Conservation (phyloP, 192 early-diverging fungal species). For the Umbelopsis vinacea region DNA sequence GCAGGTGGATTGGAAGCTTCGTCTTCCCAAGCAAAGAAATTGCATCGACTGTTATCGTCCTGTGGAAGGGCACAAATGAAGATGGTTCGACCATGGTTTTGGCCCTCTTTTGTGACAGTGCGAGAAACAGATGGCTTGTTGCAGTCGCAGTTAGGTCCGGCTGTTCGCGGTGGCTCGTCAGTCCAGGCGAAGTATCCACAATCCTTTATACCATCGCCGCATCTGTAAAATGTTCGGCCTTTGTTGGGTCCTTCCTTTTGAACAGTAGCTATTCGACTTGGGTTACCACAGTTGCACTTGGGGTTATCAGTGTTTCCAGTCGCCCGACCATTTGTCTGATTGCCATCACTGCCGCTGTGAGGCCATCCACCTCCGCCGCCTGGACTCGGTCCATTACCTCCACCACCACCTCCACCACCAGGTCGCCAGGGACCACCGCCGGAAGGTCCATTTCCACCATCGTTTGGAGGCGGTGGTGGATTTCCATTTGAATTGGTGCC, state of each 20-base stretch:
- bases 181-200: slow-evolving; percentile 33
- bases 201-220: slow-evolving; percentile 22
- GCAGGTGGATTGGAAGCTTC: not conserved
- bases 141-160: slow-evolving; percentile 45
- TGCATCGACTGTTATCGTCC: slow-evolving; percentile 43
- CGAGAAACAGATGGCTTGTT: slow-evolving; percentile 42
- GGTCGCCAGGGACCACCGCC: slow-evolving; percentile 3
- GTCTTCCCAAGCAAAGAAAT: slow-evolving; percentile 68
- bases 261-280: slow-evolving; percentile 6
- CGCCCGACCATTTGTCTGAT: not conserved
- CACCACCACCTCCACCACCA: slow-evolving; percentile 11
- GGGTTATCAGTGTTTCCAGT: slow-evolving; percentile 10
- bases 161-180: not conserved
- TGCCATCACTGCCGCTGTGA: slow-evolving; percentile 11
- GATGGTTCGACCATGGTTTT: slow-evolving; percentile 59
- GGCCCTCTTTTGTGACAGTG: slow-evolving; percentile 48
- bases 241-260: slow-evolving; percentile 32
- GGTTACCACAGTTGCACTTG: not conserved
- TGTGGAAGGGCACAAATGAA: slow-evolving; percentile 46
- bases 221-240: slow-evolving; percentile 31
- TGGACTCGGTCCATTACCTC: slow-evolving; percentile 18
- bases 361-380: not conserved
- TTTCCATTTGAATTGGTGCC: not conserved
- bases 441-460: not conserved
- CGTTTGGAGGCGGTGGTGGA: not conserved